Evolutionary conservation across 1,139 yeast species (phyloP), one percentile per base, ranked within the genome.

Genomic region (Lodderomyces margitis): DNA sequence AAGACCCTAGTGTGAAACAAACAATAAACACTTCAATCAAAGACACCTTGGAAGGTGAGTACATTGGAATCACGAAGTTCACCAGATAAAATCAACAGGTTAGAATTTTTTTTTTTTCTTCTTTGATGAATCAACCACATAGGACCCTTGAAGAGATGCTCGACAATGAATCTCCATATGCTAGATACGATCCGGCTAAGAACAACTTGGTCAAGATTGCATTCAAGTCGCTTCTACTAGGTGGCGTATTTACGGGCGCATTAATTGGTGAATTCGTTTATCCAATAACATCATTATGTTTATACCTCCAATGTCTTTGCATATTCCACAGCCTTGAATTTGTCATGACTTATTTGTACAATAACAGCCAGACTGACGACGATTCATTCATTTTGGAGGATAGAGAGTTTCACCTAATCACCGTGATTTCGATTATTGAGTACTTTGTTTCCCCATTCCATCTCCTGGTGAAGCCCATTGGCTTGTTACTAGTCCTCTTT

Each of bases 251-350:
- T 20, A 52, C 60, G 43, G 42, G 48, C 10, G 54, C 55, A 42
- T n/a, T 39, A 23, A 37, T 40, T 21, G 11, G 33, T 6, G 28
- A 28, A 12, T 33, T 39, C 10, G 21, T 35, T 15, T 28, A 34
- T n/a, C n/a, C 32, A 6, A 38, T 37, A 5, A 12, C 27, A 27
- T 43, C 42, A 32, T 35, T 56, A 21, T 46, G 51, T 39, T 16
- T 78, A 1, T 89, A 84, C 58, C 49, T 84, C 16, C 57, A 74
- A 16, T 62, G 75, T 4, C 60, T 87, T 16, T 62, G 83, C 2
- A 19, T 73, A 0, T 92, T 92, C 65, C 98, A 92, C 59, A 75
- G 86, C 53, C 59, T 88, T 24, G 98, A 92, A 62, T 92, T 83
- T 59, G 75, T 76, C 54, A 75, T 80, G 39, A 92, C 98, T 0